Evolutionary conservation across 2,329 filamentous ascomycete genomes (phyloP), one percentile per base, ranked within the genome.

Genomic region (Neonectria magnoliae): DNA sequence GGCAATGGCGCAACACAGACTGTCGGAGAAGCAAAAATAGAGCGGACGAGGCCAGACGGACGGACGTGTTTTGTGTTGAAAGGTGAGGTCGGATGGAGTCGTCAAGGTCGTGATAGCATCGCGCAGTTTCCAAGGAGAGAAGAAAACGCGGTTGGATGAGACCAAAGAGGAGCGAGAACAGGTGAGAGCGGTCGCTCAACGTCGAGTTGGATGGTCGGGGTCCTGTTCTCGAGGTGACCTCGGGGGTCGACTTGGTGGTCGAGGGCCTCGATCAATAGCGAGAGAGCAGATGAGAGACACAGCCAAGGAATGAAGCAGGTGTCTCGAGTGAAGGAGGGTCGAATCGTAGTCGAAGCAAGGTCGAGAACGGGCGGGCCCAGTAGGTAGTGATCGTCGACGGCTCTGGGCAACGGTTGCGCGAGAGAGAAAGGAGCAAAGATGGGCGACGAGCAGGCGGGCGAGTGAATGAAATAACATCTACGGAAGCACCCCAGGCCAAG

Each of bases 361-460:
- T 64, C 64, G 67, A 68, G 22, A 68, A 67, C 56, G 42, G 57
- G 66, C 66, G 63, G 63, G 58, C 63, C 69, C 51, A 56, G 68
- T 60, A 70, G 65, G 64, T 54, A 72, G 66, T 66, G 72, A 74
- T 73, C 68, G 72, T 60, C 71, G 58, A 63, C 65, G 66, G 67
- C 63, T 71, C 68, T 68, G 38, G 68, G 47, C 60, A 65, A 69
- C 61, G 62, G 68, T 59, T 64, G 54, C 66, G 61, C 29, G 60
- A 57, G 62, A 31, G 51, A 57, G 69, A 68, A 71, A 60, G 66
- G 64, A 65, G 61, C 62, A 65, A 65, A 67, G 65, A 66, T 66
- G 66, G 53, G 57, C 63, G 33, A 48, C 41, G 47, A 29, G 60
- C 27, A 45, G 47, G 57, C 57, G 56, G 42, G 22, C 31, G 55